Base-by-base conservation (phyloP, 495 filamentous ascomycete genomes). In the Penicillium soppii region DNA sequence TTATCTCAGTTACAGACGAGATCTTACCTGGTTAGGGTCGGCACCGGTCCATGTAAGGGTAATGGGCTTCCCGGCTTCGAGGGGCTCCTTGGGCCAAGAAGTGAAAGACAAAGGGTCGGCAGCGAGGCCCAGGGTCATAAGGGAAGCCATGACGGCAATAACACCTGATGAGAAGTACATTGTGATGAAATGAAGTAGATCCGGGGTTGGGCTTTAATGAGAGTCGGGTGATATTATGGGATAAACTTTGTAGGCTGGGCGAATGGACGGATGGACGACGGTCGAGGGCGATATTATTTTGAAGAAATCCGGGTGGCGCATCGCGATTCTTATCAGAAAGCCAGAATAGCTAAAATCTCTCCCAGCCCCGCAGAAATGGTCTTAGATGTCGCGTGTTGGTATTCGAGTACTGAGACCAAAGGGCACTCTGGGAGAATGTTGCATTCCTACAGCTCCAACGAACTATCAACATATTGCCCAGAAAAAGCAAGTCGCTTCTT, bases 41-140 rank as follows among this genome's bases (percentile, higher is more conserved):
- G 65, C 72, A 44, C 75, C 72, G 1, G 47, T 53, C 77, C 77
- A 80, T 39, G 57, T 65, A 2, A 80, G 43, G 7, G 60, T 73
- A 9, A 71, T 61, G 9, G 71, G 60, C 50, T 71, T 59, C 23
- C 74, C 75, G 26, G 74, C 64, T 12, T 59, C 37, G 37, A 79
- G 54, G 26, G 47, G 47, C 23, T 61, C 61, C 12, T 59, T 50
- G 6, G 77, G 77, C 62, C 70, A 72, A 17, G 64, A 57, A 10
- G 73, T 76, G 60, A 79, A 79, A 10, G 71, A 56, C 19, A 77
- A 43, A 21, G 61, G 57, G 23, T 71, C 57, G 16, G 69, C 68
- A 15, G 73, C 48, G 32, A 57, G 47, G n/a, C 54, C 57, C 38
- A 66, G 21, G 22, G 57, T 38, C 27, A 66, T 5, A 22, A 66